phyloP scores from a whole-genome alignment of 306 rosid species.

The Mucuna pruriens region DNA sequence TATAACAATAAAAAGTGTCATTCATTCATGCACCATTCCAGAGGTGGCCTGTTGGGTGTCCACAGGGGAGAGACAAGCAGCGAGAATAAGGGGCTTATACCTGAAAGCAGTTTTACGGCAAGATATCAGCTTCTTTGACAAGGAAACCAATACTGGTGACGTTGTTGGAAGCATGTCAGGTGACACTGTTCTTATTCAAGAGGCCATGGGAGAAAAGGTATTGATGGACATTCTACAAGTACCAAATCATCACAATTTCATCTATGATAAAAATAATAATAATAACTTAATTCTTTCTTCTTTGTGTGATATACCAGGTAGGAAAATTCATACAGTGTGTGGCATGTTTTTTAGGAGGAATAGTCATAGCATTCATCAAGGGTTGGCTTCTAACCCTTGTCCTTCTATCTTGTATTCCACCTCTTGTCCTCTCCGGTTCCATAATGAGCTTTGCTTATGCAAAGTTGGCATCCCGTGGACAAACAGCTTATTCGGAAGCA shows the following conservation, averaged over 20 bases:
- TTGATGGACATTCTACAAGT: not conserved
- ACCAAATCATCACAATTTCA: not conserved
- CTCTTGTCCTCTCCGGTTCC: conserved; percentile 62
- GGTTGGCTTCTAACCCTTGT: conserved; percentile 85
- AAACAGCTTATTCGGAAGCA: conserved; percentile 69
- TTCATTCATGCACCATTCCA: conserved; percentile 32
- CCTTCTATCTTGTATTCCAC: conserved; percentile 68
- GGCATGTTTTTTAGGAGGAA: conserved; percentile 63
- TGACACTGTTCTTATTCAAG: conserved; percentile 85
- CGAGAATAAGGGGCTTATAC: conserved; percentile 74
- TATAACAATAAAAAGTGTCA: not conserved
- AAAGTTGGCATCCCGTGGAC: conserved; percentile 71
- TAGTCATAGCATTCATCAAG: conserved; percentile 63
- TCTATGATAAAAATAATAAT: not conserved
- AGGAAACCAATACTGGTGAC: conserved; percentile 70
- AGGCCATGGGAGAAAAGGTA: conserved; percentile 89
- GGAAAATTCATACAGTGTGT: conserved; percentile 63
- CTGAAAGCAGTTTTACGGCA: conserved; percentile 78
- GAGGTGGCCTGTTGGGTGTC: conserved; percentile 87
- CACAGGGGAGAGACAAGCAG: conserved; percentile 84
- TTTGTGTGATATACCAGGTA: conserved; percentile 54
- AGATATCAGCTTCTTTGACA: conserved; percentile 77
- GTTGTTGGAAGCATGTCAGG: conserved; percentile 84
- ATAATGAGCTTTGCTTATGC: conserved; percentile 48
- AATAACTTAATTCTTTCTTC: not conserved